Percentiles rank a stretch among this genome's conserved stretches.
Evolutionary conservation across 192 early-diverging fungal genomes (phyloP).

Genomic region (Coemansia sp.): DNA sequence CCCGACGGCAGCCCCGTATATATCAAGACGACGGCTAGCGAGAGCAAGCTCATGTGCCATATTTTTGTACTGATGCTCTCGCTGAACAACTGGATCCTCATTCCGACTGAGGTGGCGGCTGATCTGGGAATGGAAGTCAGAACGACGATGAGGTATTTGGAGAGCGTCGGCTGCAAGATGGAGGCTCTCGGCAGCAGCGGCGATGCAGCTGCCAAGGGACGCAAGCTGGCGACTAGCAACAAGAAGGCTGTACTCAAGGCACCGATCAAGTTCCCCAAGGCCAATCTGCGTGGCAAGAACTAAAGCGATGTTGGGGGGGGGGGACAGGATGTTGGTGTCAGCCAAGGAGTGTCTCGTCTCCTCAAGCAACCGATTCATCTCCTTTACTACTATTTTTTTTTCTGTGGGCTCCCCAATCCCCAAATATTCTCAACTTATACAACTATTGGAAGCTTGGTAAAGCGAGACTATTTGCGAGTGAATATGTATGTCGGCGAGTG

Average conservation of each 20-base stretch:
- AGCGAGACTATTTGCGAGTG: neutral
- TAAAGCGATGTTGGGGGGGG: neutral
- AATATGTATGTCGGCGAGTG: neutral
- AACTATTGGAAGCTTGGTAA: neutral
- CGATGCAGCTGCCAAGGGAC: conserved; percentile 11
- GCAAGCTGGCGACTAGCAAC: conserved; percentile 15
- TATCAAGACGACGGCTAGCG: conserved; percentile 61
- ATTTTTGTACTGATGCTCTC: conserved; percentile 72
- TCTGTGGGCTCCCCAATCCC: neutral
- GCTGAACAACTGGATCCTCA: conserved; percentile 70
- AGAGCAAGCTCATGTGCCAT: conserved; percentile 78
- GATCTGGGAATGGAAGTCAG: conserved; percentile 58
- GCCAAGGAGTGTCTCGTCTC: neutral
- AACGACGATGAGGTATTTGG: conserved; percentile 36
- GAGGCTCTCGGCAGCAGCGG: conserved; percentile 35
- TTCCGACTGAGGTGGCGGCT: conserved; percentile 61
- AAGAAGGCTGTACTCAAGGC: conserved; percentile 53
- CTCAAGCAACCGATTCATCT: neutral
- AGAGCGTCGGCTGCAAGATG: conserved; percentile 56
- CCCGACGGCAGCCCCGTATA: conserved; percentile 52
- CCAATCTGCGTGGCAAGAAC: conserved; percentile 18
- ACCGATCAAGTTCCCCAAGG: conserved; percentile 55
- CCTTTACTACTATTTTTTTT: neutral
- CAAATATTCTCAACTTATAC: neutral
- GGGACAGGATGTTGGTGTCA: neutral